Evolutionary conservation across 306 rosid genomes (phyloP), one percentile per base, ranked within the genome.

Genomic region (Nissolia schottii): DNA sequence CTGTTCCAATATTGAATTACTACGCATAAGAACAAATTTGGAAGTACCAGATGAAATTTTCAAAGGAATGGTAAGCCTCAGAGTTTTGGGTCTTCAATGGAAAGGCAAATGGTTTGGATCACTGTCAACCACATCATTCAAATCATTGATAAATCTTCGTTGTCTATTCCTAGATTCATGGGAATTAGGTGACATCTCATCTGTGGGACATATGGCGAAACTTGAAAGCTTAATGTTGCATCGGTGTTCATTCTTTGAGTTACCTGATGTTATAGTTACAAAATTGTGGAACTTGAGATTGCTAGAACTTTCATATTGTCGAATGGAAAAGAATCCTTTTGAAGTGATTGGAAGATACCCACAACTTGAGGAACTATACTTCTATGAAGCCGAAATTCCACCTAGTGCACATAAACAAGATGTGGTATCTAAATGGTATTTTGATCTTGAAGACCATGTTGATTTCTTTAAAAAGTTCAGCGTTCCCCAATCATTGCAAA

Each of bases 331-430:
- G 18, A 40, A 65, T 65, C 64, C 64, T 29, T 64, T 49, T 12
- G 64, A 45, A 56, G 78, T 72, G 64, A 56, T 72, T 55, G 74
- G 18, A 51, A 35, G 24, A 56, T 37, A 43, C 35, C 2, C 22
- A 0, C 16, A 31, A 8, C 29, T 72, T 15, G 82, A 71, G 65
- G 82, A 79, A 35, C 6, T 65, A 23, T 79, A 72, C 61, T n/a
- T n/a, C n/a, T n/a, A n/a, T n/a, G n/a, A n/a, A n/a, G n/a, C n/a
- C n/a, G n/a, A n/a, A n/a, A n/a, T n/a, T n/a, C n/a, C n/a, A n/a
- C n/a, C n/a, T n/a, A n/a, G n/a, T n/a, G n/a, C n/a, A n/a, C n/a
- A n/a, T n/a, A n/a, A n/a, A n/a, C n/a, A n/a, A n/a, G n/a, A n/a
- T n/a, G n/a, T n/a, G n/a, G n/a, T n/a, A n/a, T n/a, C n/a, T n/a